These are phyloP conservation scores for Annona squamosa DNA, from an alignment of 164 flowering plant genomes.

Conservation along the genomic window DNA sequence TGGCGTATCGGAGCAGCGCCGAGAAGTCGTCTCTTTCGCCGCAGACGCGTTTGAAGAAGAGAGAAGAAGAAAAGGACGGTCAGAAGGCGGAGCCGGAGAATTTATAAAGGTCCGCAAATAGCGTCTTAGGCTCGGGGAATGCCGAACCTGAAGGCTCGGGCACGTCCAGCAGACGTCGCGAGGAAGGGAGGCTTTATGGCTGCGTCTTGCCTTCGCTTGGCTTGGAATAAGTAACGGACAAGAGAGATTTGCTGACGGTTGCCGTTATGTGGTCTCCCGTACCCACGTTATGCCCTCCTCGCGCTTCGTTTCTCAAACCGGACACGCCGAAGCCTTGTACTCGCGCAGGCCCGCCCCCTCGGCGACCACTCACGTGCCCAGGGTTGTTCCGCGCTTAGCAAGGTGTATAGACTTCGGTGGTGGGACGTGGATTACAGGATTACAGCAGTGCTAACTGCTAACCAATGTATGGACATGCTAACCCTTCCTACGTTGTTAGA, in stretches of 20 bases:
- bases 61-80: background rate
- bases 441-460: no score
- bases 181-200: background rate
- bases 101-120: background rate
- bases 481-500: no score
- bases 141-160: background rate
- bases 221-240: background rate
- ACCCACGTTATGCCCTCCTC: no score
- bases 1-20: background rate
- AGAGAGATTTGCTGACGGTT: background rate
- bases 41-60: background rate
- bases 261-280: background rate
- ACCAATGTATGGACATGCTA: no score
- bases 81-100: background rate
- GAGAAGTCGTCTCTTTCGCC: background rate
- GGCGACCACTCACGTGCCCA: no score
- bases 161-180: background rate
- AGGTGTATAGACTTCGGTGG: no score
- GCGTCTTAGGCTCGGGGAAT: background rate
- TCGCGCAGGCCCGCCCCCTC: no score
- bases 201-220: background rate
- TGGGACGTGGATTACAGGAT: no score
- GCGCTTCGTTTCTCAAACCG: no score
- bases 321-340: no score
- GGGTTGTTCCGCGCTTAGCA: no score